A percentile compares a stretch with the other conserved stretches of the same genome.
These are phyloP conservation scores for Ogataea degrootiae DNA, from an alignment of 805 yeast species.

Conservation along the genomic window DNA sequence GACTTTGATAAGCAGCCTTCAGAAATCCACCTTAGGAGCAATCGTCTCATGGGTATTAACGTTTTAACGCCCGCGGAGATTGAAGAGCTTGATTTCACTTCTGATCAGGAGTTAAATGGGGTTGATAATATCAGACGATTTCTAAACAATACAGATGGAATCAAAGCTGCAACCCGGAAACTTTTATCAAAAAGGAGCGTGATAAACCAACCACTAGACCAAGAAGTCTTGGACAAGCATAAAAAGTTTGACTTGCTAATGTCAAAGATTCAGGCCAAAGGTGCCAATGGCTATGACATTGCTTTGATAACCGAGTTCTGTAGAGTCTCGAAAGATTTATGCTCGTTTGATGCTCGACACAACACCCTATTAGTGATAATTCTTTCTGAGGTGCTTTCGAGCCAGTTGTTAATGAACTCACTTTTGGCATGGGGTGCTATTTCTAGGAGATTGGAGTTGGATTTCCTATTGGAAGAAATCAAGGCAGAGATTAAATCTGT, in stretches of 20 bases:
- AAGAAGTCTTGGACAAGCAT: too few relatives aligned
- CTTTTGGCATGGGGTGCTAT: background rate
- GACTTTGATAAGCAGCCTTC: background rate
- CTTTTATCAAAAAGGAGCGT: background rate
- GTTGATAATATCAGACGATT: slow-evolving; percentile 5
- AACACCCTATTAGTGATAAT: background rate
- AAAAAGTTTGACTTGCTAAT: background rate
- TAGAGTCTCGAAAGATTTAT: background rate
- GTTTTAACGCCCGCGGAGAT: too few relatives aligned
- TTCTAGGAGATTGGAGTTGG: background rate
- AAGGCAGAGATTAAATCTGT: background rate
- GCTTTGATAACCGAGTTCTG: background rate
- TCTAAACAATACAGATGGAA: background rate
- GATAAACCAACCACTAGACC: too few relatives aligned
- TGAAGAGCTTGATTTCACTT: background rate
- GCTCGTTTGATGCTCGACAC: background rate
- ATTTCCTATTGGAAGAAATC: background rate
- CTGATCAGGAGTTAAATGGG: slow-evolving; percentile 1
- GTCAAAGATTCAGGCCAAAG: background rate
- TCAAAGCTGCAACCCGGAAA: background rate
- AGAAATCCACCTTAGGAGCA: background rate
- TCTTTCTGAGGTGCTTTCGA: background rate
- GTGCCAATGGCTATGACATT: background rate
- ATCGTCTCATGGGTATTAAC: too few relatives aligned
- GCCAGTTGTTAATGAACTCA: background rate